phyloP scores from a whole-genome alignment of 148 eudicot genomes.

The Cornus kousa region DNA sequence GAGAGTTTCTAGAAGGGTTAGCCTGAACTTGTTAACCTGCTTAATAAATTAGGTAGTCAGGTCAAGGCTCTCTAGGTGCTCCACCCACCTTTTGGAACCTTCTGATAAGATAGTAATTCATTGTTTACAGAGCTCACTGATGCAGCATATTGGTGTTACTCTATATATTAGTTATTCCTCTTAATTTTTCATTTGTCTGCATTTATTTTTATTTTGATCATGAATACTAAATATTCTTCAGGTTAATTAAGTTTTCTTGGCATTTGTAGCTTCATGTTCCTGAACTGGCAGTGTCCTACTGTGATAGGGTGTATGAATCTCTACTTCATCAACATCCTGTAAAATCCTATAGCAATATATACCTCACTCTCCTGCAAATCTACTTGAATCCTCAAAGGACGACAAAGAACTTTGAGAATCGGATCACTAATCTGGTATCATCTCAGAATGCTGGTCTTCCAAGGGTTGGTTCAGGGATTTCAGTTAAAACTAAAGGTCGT shows the following conservation, averaged over 20 bases:
- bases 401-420: constrained; percentile 71
- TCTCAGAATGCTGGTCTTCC: constrained; percentile 50
- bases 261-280: constrained; percentile 83
- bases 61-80: not conserved
- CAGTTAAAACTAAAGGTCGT: constrained; percentile 56
- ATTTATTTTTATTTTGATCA: too few relatives aligned
- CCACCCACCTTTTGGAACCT: constrained; percentile 1
- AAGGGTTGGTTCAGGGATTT: constrained; percentile 37
- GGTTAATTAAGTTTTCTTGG: not conserved
- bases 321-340: constrained; percentile 55
- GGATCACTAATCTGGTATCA: constrained; percentile 64
- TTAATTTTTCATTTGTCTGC: constrained; percentile 4
- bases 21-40: not conserved
- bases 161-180: not conserved
- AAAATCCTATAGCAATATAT: constrained; percentile 67
- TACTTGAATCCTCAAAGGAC: constrained; percentile 85
- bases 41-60: not conserved
- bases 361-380: constrained; percentile 87
- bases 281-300: constrained; percentile 84
- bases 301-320: constrained; percentile 86
- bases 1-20: constrained; percentile 3
- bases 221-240: not conserved
- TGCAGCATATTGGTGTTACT: constrained; percentile 3
- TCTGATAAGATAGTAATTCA: not conserved
- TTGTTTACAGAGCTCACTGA: not conserved